Conservation (phyloP, 345 rosid species). For the Moricandia arvensis region DNA sequence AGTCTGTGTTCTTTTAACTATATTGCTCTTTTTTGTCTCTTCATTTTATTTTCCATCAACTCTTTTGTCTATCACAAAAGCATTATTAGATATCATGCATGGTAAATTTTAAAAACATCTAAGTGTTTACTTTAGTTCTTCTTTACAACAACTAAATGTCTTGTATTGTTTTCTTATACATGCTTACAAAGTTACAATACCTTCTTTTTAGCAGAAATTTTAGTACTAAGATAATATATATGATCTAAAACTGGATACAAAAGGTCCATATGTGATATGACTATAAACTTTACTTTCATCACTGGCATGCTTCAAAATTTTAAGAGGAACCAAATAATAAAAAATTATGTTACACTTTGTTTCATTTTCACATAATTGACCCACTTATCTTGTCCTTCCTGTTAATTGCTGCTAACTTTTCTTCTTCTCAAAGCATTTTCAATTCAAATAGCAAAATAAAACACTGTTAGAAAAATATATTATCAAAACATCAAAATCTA, state of each 20-base stretch:
- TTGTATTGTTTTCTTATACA: slow-evolving; percentile 1
- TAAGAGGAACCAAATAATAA: not conserved
- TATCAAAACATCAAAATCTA: not conserved
- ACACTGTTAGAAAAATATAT: not conserved
- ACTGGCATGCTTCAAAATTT: slow-evolving; percentile 15
- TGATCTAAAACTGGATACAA: not conserved
- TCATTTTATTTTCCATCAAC: no score
- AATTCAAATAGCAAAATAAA: not conserved
- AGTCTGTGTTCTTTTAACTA: no score
- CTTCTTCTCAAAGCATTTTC: slow-evolving; percentile 1
- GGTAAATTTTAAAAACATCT: not conserved
- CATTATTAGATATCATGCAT: not conserved
- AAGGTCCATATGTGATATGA: slow-evolving; percentile 12
- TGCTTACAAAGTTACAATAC: not conserved
- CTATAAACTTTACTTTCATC: slow-evolving; percentile 6
- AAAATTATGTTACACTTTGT: not conserved
- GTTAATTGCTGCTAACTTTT: not conserved
- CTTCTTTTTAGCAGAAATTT: not conserved
- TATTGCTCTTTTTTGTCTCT: no score
- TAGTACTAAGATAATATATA: not conserved
- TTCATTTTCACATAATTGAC: slow-evolving; percentile 18
- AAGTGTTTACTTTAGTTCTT: not conserved
- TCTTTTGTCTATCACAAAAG: not conserved
- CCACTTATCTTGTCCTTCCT: not conserved
- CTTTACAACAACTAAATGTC: not conserved